Evolutionary conservation across 192 early-diverging fungal species (phyloP), one percentile per base, ranked within the genome.

Genomic region (Coemansia erecta): DNA sequence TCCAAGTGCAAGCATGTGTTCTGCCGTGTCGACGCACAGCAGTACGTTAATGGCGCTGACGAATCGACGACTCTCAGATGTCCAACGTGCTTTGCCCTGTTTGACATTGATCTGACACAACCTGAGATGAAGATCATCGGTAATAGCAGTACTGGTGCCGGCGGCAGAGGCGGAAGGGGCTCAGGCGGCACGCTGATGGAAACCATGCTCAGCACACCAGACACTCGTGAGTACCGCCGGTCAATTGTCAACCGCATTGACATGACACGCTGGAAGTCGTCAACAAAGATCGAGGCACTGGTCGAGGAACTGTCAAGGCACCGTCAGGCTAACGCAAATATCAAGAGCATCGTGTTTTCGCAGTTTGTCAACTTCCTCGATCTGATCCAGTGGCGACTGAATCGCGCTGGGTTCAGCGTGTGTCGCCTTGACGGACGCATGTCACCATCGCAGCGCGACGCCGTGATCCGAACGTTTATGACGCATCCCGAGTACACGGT

Each of bases 201-300:
- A 35, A 61, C 65, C 21, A 72, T 76, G 73, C 42, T 72, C 33
- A 76, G 68, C 23, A 88, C 67, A 35, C 86, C 64, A 60, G 77
- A 53, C 18, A 76, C 70, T 63, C 80, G 60, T 42, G 82, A 63
- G 40, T 85, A 81, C 66, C 67, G 70, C 15, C 64, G 73, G 15
- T 89, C 87, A n/a, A 97, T 97, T 60, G 85, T 97, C 33, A 94
- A 94, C 65, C 87, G 91, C 33, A 93, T 97, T 47, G 85, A 97
- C 70, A 88, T 97, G 86, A 62, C 66, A 39, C 84, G 80, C 8
- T 97, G 94, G 94, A 70, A 88, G 37, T 92, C 90, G 44, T 91
- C 89, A 24, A 93, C 94, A 45, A 97, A 97, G 68, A 97, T 97
- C 59, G 92, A 97, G 68, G 93, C 93, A 0, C 82, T 97, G 13